Conservation (phyloP, 2,329 filamentous ascomycete genomes). For the Orbilia javanica region DNA sequence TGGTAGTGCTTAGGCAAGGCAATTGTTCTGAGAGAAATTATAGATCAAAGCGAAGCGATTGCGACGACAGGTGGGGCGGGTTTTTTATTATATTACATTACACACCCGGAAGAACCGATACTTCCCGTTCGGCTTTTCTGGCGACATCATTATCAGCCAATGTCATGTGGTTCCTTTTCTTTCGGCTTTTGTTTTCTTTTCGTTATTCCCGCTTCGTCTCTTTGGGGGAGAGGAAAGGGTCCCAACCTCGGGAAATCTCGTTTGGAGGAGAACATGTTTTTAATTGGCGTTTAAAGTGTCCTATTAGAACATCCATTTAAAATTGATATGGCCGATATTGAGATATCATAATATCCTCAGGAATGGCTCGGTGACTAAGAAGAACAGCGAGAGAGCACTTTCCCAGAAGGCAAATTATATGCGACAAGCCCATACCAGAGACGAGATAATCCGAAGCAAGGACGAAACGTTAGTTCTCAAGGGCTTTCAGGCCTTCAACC, state of each 20-base stretch:
- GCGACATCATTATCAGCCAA: background rate
- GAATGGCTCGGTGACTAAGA: conserved; percentile 11
- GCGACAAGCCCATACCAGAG: conserved; percentile 16
- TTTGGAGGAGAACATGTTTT: background rate
- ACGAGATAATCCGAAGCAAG: conserved; percentile 39
- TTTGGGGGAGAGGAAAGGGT: background rate
- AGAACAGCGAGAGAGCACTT: background rate
- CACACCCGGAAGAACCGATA: background rate
- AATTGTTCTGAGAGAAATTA: background rate
- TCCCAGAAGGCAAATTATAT: conserved; percentile 18
- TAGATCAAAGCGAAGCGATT: background rate
- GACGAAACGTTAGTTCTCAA: conserved; percentile 22
- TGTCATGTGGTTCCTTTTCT: background rate
- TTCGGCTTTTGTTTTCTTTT: background rate
- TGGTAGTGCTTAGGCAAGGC: too few species aligned
- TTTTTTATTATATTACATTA: conserved; percentile 1
- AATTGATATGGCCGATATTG: conserved; percentile 2
- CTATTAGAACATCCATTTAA: conserved; percentile 9
- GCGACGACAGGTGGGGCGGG: background rate
- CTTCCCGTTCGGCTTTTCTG: background rate
- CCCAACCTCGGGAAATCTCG: background rate
- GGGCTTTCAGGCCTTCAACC: background rate
- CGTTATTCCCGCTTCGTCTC: background rate
- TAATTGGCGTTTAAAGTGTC: conserved; percentile 6
- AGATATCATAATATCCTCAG: background rate